Percentiles rank a stretch among this genome's conserved stretches.
Evolutionary conservation across 1,284 basidiomycete species (phyloP).

Genomic region (Malassezia sympodialis): DNA sequence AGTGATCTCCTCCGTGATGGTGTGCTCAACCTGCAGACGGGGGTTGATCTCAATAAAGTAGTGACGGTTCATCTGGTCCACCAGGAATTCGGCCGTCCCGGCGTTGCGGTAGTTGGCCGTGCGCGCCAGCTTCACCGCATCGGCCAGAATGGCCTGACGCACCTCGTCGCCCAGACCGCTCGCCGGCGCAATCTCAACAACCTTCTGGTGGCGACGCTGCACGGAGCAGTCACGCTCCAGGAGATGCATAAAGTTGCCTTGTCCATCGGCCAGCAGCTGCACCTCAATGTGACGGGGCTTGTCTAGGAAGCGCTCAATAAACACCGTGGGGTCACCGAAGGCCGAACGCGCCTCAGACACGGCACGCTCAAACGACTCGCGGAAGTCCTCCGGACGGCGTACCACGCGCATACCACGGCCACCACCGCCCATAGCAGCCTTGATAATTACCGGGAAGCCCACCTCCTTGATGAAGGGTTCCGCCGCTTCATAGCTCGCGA

Average conservation of each 20-base stretch:
- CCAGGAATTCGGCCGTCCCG: conserved; percentile 82
- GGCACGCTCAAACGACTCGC: conserved; percentile 80
- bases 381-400: conserved; percentile 78
- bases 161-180: conserved; percentile 83
- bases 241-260: conserved; percentile 88
- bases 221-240: conserved; percentile 99
- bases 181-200: conserved; percentile 96
- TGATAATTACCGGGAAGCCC: conserved; percentile 88
- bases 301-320: conserved; percentile 89
- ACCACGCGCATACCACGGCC: conserved; percentile 98
- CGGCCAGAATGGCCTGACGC: conserved; percentile 71
- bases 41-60: conserved; percentile 84
- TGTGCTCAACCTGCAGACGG: conserved; percentile 53
- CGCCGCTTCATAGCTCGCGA: conserved; percentile 70
- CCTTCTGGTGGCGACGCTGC: conserved; percentile 93
- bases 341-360: conserved; percentile 89
- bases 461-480: conserved; percentile 83
- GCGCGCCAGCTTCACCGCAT: conserved; percentile 88
- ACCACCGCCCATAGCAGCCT: conserved; percentile 96
- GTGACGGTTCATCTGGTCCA: conserved; percentile 86
- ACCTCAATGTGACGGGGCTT: conserved; percentile 95
- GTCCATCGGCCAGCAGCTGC: conserved; percentile 78
- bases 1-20: conserved; percentile 83
- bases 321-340: conserved; percentile 95
- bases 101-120: conserved; percentile 91